These are phyloP conservation scores for Arthrobotrys sphaeroides DNA, from an alignment of 2,329 filamentous ascomycete genomes.

Conservation along the genomic window DNA sequence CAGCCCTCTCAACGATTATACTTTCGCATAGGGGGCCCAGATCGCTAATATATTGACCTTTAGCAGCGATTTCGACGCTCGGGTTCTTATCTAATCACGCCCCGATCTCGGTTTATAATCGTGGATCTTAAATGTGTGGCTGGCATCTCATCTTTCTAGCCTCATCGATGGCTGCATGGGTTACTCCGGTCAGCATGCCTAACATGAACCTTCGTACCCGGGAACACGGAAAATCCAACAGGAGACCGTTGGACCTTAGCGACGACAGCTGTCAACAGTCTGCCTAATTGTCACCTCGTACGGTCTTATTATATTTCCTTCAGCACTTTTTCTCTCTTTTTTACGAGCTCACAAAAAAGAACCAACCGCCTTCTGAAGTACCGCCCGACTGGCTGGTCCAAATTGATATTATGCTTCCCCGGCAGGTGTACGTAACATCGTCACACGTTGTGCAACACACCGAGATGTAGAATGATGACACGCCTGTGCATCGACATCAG, in stretches of 20 bases:
- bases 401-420: neutral
- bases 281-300: neutral
- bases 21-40: neutral
- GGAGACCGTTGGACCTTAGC: neutral
- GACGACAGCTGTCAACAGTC: neutral
- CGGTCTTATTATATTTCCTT: no score
- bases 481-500: no score
- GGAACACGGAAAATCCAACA: conserved; percentile 14
- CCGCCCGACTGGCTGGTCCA: no score
- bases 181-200: neutral
- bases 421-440: neutral
- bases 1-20: neutral
- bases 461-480: neutral
- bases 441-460: conserved; percentile 6
- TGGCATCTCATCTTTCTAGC: neutral
- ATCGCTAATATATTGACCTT: neutral
- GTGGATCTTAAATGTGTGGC: neutral
- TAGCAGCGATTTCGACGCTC: no score
- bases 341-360: neutral
- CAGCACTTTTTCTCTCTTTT: neutral
- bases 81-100: neutral
- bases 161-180: neutral
- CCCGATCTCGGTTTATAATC: neutral
- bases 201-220: neutral
- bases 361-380: neutral